These are phyloP conservation scores for Colletotrichum simmondsii DNA, from an alignment of 2,329 filamentous ascomycete genomes.

Conservation along the genomic window DNA sequence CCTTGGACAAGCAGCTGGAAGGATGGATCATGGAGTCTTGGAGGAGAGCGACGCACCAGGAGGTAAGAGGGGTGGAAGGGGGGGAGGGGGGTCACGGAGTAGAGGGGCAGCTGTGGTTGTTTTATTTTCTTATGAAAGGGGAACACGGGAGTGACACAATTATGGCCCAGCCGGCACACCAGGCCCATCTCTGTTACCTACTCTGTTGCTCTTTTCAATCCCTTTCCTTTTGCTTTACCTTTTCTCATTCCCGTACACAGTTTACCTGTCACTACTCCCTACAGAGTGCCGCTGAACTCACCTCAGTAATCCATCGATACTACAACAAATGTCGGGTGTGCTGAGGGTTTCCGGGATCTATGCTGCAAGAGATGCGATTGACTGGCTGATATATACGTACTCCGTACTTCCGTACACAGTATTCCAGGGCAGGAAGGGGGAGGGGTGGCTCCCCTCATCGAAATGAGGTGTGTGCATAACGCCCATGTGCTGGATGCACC, in stretches of 20 bases:
- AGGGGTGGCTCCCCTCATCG: neutral
- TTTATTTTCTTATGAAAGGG: slow-evolving; percentile 35
- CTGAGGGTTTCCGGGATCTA: neutral
- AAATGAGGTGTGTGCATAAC: neutral
- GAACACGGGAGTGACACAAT: slow-evolving; percentile 34
- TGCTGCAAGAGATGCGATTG: slow-evolving; percentile 22
- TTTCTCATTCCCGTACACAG: neutral
- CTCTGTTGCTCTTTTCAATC: neutral
- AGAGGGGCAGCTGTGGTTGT: slow-evolving; percentile 28
- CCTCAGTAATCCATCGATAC: neutral
- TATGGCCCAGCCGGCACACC: slow-evolving; percentile 24
- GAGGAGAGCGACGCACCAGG: neutral
- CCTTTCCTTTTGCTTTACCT: neutral
- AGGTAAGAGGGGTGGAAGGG: neutral
- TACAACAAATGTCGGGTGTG: neutral
- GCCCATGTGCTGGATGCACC: no score
- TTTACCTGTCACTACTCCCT: no score
- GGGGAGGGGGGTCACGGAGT: neutral
- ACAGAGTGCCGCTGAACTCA: no score
- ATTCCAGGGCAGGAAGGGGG: neutral
- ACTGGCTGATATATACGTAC: slow-evolving; percentile 11
- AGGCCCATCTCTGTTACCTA: slow-evolving; percentile 2
- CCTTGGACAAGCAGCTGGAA: slow-evolving; percentile 17
- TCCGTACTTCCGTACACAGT: neutral
- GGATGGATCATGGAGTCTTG: slow-evolving; percentile 16